Base-by-base conservation (phyloP, 257 asterid species). In the Solanum peruvianum region DNA sequence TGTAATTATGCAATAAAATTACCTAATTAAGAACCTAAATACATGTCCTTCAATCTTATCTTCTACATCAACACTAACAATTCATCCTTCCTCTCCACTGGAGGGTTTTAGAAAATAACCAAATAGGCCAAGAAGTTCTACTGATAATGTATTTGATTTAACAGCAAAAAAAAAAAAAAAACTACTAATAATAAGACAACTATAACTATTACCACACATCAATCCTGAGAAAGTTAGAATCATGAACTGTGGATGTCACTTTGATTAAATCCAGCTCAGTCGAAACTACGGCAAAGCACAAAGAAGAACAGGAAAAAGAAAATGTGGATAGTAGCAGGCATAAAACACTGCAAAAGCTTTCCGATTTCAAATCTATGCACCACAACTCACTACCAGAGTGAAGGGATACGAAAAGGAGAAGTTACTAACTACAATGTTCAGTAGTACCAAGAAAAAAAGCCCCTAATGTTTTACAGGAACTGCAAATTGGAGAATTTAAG, bases 31-130 rank as follows among this genome's bases (percentile, higher is more conserved):
- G 4, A 66, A 64, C 71, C 16, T 64, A 64, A n/a, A 64, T n/a
- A 64, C 18, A 64, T n/a, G 71, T 25, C 33, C 35, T 60, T 23
- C 84, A 27, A 69, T 82, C 82, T 25, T 45, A 82, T 87, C 86
- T 86, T 76, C 78, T 58, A 86, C 44, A 62, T 77, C 89, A n/a
- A 81, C 60, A 49, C 72, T 87, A 66, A 31, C 89, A 82, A 81
- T 87, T 70, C 86, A 67, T 47, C 86, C 72, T 45, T 81, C 86
- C 16, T n/a, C 86, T 21, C 83, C 20, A 82, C 70, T 80, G 0
- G 82, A 47, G 9, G 66, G 82, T 62, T 77, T 39, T 80, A 81
- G 47, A n/a, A 87, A 87, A 87, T 86, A 86, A 76, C 12, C 78
- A 58, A 58, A 86, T 76, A 86, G 42, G 78, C 39, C 78, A 71